Base-by-base conservation (phyloP, 306 rosid genomes). In the Cyclanthera cordifolia region DNA sequence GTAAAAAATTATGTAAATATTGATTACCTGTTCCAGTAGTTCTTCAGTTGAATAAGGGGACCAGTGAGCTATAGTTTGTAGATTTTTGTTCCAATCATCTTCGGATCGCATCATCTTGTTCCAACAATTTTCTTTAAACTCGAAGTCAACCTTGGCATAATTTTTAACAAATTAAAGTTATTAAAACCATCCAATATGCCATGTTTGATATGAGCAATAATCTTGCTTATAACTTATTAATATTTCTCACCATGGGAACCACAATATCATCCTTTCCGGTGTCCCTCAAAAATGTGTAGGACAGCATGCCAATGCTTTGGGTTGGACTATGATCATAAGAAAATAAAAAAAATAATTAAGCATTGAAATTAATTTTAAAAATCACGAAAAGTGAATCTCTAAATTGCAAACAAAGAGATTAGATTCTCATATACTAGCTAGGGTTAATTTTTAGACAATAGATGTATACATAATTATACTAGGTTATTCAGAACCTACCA, bases 181-280 rank as follows among this genome's bases (percentile, higher is more conserved):
- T 54, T 3, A 54, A 47, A 53, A 24, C 37, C 17, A 32, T n/a
- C n/a, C n/a, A n/a, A n/a, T n/a, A n/a, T n/a, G n/a, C 37, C 3
- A 1, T 54, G 14, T 54, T 24, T 24, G 7, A 54, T 24, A 54
- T 54, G 8, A 23, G 15, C 14, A 54, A 23, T 14, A 60, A 37
- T 55, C 30, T 23, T 37, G 0, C 15, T n/a, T n/a, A n/a, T 30
- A n/a, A 56, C 6, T 6, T 21, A 17, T 64, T 13, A 4, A 9
- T n/a, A n/a, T n/a, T n/a, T 39, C 69, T 85, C 87, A 92, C 96
- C 95, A 92, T 89, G 76, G 98, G 98, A 68, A 92, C 98, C 56
- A 89, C 88, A 63, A 90, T 92, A 79, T 92, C 98, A 79, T 92
- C 96, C 83, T 87, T 92, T 70, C 88, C 89, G 0, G 98, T 92